Evolutionary conservation across 176 grass and related monocot genomes (phyloP).

Genomic region (Rhynchospora tenuis): DNA sequence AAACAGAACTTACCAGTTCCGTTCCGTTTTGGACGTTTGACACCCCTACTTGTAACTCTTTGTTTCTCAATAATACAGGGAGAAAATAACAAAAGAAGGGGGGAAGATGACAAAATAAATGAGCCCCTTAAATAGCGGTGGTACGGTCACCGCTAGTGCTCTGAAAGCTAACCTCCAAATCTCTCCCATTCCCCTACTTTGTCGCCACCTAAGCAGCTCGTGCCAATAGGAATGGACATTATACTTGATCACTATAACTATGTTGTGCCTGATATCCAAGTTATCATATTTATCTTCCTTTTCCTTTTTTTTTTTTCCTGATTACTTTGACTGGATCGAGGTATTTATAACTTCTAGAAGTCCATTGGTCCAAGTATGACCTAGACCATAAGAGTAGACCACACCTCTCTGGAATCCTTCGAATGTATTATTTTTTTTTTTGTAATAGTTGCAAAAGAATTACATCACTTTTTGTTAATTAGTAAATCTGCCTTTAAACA

Average conservation of each 20-base stretch:
- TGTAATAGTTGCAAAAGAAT: too few species aligned
- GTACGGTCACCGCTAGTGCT: conserved; percentile 7
- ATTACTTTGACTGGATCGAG: neutral
- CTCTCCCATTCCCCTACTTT: neutral
- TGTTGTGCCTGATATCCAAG: neutral
- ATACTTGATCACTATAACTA: neutral
- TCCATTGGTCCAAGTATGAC: neutral
- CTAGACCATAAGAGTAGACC: neutral
- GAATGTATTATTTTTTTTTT: too few species aligned
- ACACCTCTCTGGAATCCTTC: neutral
- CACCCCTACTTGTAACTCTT: too few species aligned
- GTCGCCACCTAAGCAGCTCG: neutral
- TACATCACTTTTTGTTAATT: too few species aligned
- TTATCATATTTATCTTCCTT: neutral
- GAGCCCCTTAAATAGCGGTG: neutral
- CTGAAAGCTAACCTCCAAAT: conserved; percentile 10
- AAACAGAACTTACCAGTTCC: too few species aligned
- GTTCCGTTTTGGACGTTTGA: too few species aligned
- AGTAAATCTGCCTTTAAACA: too few species aligned
- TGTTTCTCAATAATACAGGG: too few species aligned
- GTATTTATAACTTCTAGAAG: neutral
- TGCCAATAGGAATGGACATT: neutral
- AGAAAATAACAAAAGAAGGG: neutral
- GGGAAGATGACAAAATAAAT: neutral
- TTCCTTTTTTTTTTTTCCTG: neutral